These are phyloP conservation scores for Citrullus colocynthis DNA, from an alignment of 306 rosid species.

Conservation along the genomic window DNA sequence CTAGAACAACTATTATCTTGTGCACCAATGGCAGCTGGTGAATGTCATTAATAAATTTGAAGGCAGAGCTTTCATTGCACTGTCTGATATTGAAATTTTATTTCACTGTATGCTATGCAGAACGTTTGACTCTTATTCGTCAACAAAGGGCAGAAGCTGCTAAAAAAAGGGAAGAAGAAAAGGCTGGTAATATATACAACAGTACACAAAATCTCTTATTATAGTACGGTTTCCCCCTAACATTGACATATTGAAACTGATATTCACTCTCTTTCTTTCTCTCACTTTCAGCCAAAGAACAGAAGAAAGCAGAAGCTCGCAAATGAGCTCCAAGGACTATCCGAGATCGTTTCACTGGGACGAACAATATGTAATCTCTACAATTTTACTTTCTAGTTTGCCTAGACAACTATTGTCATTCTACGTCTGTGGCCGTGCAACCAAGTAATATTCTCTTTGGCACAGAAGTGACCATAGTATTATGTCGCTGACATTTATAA, in stretches of 20 bases:
- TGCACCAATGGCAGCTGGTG: neutral
- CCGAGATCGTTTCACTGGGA: constrained; percentile 14
- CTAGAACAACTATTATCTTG: neutral
- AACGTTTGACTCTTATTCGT: constrained; percentile 69
- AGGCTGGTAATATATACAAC: constrained; percentile 40
- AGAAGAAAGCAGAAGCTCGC: constrained; percentile 65
- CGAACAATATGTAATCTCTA: constrained; percentile 16
- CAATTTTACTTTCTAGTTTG: neutral
- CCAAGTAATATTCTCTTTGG: constrained; percentile 6
- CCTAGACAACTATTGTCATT: constrained; percentile 3
- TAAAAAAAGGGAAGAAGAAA: constrained; percentile 74
- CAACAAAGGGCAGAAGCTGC: constrained; percentile 92
- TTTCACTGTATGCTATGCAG: constrained; percentile 23
- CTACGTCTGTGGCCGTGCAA: constrained; percentile 16
- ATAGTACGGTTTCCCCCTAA: neutral
- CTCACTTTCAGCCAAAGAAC: constrained; percentile 53
- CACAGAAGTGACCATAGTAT: constrained; percentile 7
- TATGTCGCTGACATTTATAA: neutral
- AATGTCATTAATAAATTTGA: neutral
- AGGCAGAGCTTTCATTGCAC: neutral
- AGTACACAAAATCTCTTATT: neutral
- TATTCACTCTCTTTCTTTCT: neutral
- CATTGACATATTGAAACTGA: constrained; percentile 6
- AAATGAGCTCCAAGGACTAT: constrained; percentile 26
- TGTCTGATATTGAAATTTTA: constrained; percentile 3